These are phyloP conservation scores for Aspergillus olivimuriae DNA, from an alignment of 495 filamentous ascomycete species.

Conservation along the genomic window DNA sequence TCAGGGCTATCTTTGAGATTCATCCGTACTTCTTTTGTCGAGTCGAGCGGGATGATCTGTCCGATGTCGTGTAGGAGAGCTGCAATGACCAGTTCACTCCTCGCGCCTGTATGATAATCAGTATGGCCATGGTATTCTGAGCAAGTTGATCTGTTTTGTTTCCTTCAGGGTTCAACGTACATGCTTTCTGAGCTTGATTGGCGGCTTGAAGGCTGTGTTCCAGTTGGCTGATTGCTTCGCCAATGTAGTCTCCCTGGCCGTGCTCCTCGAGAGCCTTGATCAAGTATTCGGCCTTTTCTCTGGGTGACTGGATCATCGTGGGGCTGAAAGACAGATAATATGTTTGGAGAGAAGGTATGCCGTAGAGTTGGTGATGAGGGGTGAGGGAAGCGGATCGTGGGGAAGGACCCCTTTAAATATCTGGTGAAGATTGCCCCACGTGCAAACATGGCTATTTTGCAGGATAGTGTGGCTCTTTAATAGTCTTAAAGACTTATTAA, in stretches of 20 bases:
- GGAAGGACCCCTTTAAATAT: background rate
- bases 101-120: slow-evolving; percentile 12
- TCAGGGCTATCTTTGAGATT: slow-evolving; percentile 16
- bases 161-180: slow-evolving; percentile 9
- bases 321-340: background rate
- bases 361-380: background rate
- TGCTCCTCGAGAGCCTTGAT: slow-evolving; percentile 24
- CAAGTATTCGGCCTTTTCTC: slow-evolving; percentile 13
- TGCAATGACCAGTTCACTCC: slow-evolving; percentile 33
- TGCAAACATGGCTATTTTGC: background rate
- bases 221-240: slow-evolving; percentile 41
- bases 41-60: slow-evolving; percentile 31
- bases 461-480: too few relatives aligned
- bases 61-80: slow-evolving; percentile 42
- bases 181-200: slow-evolving; percentile 22
- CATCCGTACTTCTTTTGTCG: slow-evolving; percentile 26
- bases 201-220: slow-evolving; percentile 42
- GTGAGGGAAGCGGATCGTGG: background rate
- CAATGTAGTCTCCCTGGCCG: slow-evolving; percentile 31
- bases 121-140: slow-evolving; percentile 6
- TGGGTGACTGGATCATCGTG: slow-evolving; percentile 10
- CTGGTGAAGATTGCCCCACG: background rate
- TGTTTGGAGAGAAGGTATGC: background rate
- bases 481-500: too few relatives aligned
- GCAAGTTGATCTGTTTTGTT: too few relatives aligned